Conservation (phyloP, 2,329 filamentous ascomycete species). For the Verticillium isaacii region DNA sequence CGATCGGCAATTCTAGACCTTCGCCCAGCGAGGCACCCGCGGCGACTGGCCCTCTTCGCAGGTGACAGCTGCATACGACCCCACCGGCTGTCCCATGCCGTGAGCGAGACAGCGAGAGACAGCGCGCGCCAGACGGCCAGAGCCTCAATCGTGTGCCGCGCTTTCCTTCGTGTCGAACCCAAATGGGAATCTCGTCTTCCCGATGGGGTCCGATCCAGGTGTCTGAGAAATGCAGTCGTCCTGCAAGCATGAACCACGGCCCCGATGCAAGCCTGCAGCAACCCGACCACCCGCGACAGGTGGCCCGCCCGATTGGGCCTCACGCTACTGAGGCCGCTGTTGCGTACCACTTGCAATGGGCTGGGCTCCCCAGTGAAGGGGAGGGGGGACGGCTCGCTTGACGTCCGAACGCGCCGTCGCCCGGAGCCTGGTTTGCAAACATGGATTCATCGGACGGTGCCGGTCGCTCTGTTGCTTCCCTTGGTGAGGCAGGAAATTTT, state of each 20-base stretch:
- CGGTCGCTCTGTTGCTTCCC: not conserved
- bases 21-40: not conserved
- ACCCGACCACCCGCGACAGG: not conserved
- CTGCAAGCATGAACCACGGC: not conserved
- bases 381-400: not conserved
- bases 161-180: not conserved
- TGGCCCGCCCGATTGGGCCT: not conserved
- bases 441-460: not conserved
- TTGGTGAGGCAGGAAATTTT: not conserved
- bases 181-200: not conserved
- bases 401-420: not conserved
- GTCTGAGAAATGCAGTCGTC: not conserved
- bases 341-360: not conserved
- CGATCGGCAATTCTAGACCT: not conserved
- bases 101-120: not conserved
- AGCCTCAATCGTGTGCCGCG: not conserved
- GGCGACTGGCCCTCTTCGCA: not conserved
- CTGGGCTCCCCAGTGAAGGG: not conserved
- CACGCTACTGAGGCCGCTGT: not conserved
- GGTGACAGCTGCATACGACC: not conserved
- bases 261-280: not conserved
- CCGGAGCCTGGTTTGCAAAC: not conserved
- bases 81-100: not conserved
- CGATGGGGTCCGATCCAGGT: not conserved
- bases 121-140: not conserved